These are phyloP conservation scores for Fusarium sp. DNA, from an alignment of 2,329 filamentous ascomycete genomes.

Conservation along the genomic window DNA sequence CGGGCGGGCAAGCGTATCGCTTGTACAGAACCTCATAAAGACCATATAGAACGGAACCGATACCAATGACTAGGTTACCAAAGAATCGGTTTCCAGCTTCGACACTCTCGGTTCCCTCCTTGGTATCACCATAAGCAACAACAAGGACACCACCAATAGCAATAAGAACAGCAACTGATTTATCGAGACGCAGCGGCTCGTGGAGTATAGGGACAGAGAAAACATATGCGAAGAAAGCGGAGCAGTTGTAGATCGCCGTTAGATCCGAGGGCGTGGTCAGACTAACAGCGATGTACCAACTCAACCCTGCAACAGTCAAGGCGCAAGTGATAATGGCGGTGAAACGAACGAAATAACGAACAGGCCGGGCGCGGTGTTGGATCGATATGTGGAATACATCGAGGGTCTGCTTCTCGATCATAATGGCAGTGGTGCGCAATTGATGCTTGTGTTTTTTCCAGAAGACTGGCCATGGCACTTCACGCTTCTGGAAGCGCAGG, in stretches of 20 bases:
- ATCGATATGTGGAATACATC: slow-evolving; percentile 64
- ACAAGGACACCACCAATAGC: slow-evolving; percentile 91
- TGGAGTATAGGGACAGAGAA: slow-evolving; percentile 92
- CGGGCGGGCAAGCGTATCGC: slow-evolving; percentile 89
- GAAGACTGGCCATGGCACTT: slow-evolving; percentile 83
- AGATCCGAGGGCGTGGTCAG: slow-evolving; percentile 92
- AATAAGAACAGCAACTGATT: slow-evolving; percentile 85
- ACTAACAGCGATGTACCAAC: slow-evolving; percentile 96
- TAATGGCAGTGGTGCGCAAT: slow-evolving; percentile 70
- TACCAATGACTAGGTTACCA: slow-evolving; percentile 91
- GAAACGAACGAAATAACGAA: slow-evolving; percentile 79
- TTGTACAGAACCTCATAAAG: slow-evolving; percentile 99
- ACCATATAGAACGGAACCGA: slow-evolving; percentile 92
- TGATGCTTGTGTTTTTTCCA: slow-evolving; percentile 74
- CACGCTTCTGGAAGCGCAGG: slow-evolving; percentile 81
- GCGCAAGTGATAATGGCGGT: slow-evolving; percentile 86
- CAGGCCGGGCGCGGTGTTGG: slow-evolving; percentile 54
- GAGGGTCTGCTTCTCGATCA: slow-evolving; percentile 85
- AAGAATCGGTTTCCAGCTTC: slow-evolving; percentile 75
- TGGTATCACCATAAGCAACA: slow-evolving; percentile 90
- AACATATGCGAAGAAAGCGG: slow-evolving; percentile 97
- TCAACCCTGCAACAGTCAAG: slow-evolving; percentile 88
- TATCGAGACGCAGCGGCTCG: slow-evolving; percentile 85
- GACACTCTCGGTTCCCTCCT: slow-evolving; percentile 54
- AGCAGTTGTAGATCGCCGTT: slow-evolving; percentile 99